Evolutionary conservation across 192 early-diverging fungal species (phyloP), one percentile per base, ranked within the genome.

Genomic region (Coemansia sp.): DNA sequence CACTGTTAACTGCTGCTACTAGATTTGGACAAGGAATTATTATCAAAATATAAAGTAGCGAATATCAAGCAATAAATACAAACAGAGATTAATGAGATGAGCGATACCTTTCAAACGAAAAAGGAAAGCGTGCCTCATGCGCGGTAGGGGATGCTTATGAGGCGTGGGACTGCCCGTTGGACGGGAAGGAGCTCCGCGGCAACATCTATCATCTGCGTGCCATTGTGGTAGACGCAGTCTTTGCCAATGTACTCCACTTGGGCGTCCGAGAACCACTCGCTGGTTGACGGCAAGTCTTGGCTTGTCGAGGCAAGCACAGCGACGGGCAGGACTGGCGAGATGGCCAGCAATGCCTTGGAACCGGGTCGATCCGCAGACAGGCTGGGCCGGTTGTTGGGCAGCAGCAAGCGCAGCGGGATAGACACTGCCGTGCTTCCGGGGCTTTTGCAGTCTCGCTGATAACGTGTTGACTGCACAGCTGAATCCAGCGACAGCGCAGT

Each of bases 181-280:
- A 71, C 22, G 14, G 68, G 67, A 24, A 67, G 67, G 24, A 60
- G 73, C 46, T 76, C 74, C 24, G 74, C 39, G 36, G 67, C 68
- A 65, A 82, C 64, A 32, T 82, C 74, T 9, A 82, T 62, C 36
- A 65, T 73, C 22, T 82, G 74, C 20, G 68, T 68, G 59, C 79
- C 79, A 62, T 81, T 81, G 67, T 82, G 79, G 39, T 77, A 77
- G 25, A 82, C 71, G 36, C 79, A 82, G 58, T 82, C 79, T 24
- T 42, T 57, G 31, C 71, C 79, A 45, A 82, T 60, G 41, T 77
- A 82, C 62, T 77, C 74, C 37, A 82, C 60, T 38, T 74, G 79
- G 7, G 75, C 79, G 20, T 77, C 74, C 19, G 74, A 77, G 41
- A 82, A 82, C 37, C 74, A 62, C 31, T 73, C 59, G 39, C 68